These are phyloP conservation scores for Pyrenophora graminea DNA, from an alignment of 2,329 filamentous ascomycete species.

Conservation along the genomic window DNA sequence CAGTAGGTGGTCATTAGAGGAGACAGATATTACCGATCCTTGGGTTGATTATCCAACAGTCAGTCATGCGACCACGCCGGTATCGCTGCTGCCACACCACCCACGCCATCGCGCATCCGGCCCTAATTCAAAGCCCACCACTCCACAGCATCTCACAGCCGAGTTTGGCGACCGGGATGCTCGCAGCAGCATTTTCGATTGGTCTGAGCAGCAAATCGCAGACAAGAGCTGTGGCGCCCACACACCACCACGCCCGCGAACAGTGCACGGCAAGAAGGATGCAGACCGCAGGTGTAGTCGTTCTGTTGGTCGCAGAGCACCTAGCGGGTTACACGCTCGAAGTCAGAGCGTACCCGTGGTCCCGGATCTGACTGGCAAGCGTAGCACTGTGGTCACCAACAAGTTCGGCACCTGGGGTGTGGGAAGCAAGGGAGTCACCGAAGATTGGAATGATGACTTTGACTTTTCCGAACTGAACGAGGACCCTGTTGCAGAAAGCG, in stretches of 20 bases:
- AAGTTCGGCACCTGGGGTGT: constrained; percentile 85
- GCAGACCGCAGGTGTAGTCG: constrained; percentile 72
- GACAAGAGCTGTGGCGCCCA: constrained; percentile 65
- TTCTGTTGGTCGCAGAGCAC: constrained; percentile 66
- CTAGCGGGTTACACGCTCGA: constrained; percentile 71
- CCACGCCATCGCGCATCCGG: constrained; percentile 35
- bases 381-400: constrained; percentile 61
- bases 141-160: constrained; percentile 44
- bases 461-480: constrained; percentile 67
- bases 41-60: constrained; percentile 47
- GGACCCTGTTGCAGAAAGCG: constrained; percentile 33
- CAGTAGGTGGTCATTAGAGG: constrained; percentile 50
- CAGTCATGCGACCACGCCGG: constrained; percentile 38
- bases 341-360: constrained; percentile 79
- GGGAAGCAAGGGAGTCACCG: constrained; percentile 76
- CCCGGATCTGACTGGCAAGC: constrained; percentile 60
- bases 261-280: constrained; percentile 76
- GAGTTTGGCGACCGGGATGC: constrained; percentile 49
- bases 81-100: constrained; percentile 40
- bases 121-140: constrained; percentile 45
- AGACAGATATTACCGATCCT: constrained; percentile 43
- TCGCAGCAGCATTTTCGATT: constrained; percentile 75
- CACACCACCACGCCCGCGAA: constrained; percentile 68
- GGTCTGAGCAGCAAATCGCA: constrained; percentile 68
- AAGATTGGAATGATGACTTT: constrained; percentile 91